Base-by-base conservation (phyloP, 1,284 basidiomycete genomes). In the Marasmius fiardii region DNA sequence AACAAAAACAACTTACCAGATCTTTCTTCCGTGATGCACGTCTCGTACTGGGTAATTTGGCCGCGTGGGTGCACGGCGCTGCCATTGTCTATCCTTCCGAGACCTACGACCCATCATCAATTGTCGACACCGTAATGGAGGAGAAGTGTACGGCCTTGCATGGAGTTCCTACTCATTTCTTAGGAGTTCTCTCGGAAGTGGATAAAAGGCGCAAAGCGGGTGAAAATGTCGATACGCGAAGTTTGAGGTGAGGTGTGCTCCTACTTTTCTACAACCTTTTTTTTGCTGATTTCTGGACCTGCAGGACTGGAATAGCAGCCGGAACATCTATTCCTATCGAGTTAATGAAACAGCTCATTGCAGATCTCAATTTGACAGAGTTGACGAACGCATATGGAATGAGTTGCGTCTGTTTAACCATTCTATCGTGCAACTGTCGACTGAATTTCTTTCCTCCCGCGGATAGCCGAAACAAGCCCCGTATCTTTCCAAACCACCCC, bases 101-200 rank as follows among this genome's bases (percentile, higher is more conserved):
- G 48, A 73, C 77, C 0, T 93, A 81, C 65, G 72, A 89, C 62
- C 83, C 91, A 0, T 68, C 70, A 37, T 74, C 82, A 10, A 83
- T 88, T 55, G 82, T 91, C 41, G 80, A 90, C 55, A 80, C 90
- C 0, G 70, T 92, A 14, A 68, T 77, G 6, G 73, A 78, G 33
- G 89, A 92, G 62, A 73, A 73, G 54, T 92, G 89, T 57, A 92
- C 90, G 0, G 88, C 87, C 0, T 71, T 93, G 51, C 90, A 93
- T 63, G 92, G 91, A 7, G 92, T 93, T 1, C 91, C 92, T 0
- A 92, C 91, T 0, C 91, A 93, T 66, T 93, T 93, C 68, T 74
- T 91, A 4, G 89, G 85, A 3, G 79, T 92, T 1, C 73, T 93
- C 18, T 69, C 79, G 0, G 88, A 90, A 66, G 74, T 91, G 3